These are phyloP conservation scores for Chaetomium fimeti DNA, from an alignment of 495 filamentous ascomycete genomes.

Conservation along the genomic window DNA sequence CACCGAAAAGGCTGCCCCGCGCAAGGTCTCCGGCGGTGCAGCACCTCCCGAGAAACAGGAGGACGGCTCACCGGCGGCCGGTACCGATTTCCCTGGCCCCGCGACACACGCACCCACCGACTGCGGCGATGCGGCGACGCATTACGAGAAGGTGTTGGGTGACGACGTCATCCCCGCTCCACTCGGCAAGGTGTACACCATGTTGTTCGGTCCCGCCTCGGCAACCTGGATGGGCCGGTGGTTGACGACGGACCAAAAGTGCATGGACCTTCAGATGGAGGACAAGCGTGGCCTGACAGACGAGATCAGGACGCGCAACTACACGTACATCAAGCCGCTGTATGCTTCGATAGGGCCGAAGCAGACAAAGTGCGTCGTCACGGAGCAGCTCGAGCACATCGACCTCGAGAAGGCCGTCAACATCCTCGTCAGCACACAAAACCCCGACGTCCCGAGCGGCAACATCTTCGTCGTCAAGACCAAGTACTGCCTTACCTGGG, in stretches of 20 bases:
- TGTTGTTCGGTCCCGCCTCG: conserved; percentile 80
- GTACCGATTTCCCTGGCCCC: conserved; percentile 82
- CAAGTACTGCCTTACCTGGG: conserved; percentile 92
- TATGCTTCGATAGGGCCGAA: conserved; percentile 81
- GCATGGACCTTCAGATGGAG: conserved; percentile 78
- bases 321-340: conserved; percentile 90
- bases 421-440: conserved; percentile 78
- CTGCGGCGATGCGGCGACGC: conserved; percentile 69
- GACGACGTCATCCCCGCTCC: conserved; percentile 87
- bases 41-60: conserved; percentile 56
- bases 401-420: conserved; percentile 86
- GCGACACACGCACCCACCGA: conserved; percentile 77
- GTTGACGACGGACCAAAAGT: conserved; percentile 83
- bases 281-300: conserved; percentile 73
- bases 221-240: conserved; percentile 79
- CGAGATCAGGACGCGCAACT: conserved; percentile 70
- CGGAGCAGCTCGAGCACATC: conserved; percentile 72
- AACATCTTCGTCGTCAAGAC: conserved; percentile 91
- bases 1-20: conserved; percentile 54
- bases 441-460: conserved; percentile 91
- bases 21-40: conserved; percentile 66
- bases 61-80: conserved; percentile 53
- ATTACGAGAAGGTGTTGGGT: conserved; percentile 80
- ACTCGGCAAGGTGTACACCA: conserved; percentile 84
- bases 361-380: conserved; percentile 92